Percentiles rank a stretch among this genome's conserved stretches.
Conservation (phyloP, 2,329 filamentous ascomycete species). For the Aspergillus phoenicis region DNA sequence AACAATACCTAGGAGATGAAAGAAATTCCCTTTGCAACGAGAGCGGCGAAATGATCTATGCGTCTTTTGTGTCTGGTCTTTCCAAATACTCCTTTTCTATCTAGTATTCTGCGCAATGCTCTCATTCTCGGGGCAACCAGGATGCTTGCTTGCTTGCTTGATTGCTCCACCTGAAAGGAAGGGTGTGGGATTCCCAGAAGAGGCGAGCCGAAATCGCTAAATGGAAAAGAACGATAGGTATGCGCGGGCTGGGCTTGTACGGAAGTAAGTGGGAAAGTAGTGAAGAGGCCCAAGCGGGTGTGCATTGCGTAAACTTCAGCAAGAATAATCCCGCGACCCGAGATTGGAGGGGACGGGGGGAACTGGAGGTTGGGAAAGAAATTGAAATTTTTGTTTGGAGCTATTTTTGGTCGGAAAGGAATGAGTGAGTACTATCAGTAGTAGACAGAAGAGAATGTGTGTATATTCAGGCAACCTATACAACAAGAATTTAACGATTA, state of each 20-base stretch:
- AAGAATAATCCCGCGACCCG: conserved; percentile 1
- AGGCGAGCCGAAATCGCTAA: conserved; percentile 14
- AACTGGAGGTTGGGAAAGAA: background rate
- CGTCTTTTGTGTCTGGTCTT: too few species aligned
- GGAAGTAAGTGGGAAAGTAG: background rate
- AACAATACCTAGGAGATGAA: too few species aligned
- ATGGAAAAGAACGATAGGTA: background rate
- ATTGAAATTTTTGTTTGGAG: background rate
- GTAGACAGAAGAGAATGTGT: background rate
- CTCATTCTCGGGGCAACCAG: background rate
- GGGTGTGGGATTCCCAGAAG: conserved; percentile 10
- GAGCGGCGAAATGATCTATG: too few species aligned
- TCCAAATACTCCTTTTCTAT: too few species aligned
- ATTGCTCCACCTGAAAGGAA: background rate
- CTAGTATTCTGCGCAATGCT: background rate
- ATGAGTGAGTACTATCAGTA: background rate
- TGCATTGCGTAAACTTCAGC: conserved; percentile 18
- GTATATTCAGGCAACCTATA: background rate
- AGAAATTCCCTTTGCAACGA: too few species aligned
- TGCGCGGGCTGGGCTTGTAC: conserved; percentile 3
- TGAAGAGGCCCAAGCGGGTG: conserved; percentile 17
- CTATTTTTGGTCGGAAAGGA: conserved; percentile 1
- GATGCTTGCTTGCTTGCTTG: background rate
- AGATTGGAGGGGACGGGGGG: background rate
- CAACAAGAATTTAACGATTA: background rate